Percentiles rank a stretch among this genome's conserved stretches.
phyloP scores from a whole-genome alignment of 306 rosid species.

The Luffa aegyptiaca region DNA sequence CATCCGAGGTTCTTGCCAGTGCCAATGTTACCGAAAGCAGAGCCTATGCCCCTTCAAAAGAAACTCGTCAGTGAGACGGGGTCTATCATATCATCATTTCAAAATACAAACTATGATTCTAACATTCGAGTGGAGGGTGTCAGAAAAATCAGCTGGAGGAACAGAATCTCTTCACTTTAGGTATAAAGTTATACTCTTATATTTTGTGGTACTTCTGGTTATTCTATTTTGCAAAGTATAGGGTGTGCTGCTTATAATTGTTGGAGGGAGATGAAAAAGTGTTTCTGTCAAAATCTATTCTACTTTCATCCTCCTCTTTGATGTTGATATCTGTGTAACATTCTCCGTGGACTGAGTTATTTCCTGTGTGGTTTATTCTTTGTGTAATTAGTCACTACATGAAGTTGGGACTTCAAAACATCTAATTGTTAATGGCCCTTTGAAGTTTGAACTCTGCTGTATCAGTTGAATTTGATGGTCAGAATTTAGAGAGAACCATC shows the following conservation, averaged over 20 bases:
- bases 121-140: neutral
- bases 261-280: constrained; percentile 29
- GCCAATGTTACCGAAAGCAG: constrained; percentile 63
- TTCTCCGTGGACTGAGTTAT: constrained; percentile 21
- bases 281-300: constrained; percentile 16
- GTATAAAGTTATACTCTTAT: neutral
- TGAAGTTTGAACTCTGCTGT: neutral
- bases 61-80: constrained; percentile 40
- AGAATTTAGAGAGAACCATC: neutral
- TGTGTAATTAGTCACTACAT: constrained; percentile 25
- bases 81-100: neutral
- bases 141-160: neutral
- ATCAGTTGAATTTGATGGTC: neutral
- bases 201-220: neutral
- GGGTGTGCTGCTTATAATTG: constrained; percentile 26
- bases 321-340: constrained; percentile 11
- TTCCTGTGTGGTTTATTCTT: constrained; percentile 35
- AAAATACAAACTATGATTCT: neutral
- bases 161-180: neutral
- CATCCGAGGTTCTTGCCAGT: constrained; percentile 47
- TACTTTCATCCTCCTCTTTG: constrained; percentile 1
- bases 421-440: neutral
- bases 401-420: neutral
- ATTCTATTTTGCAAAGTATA: neutral
- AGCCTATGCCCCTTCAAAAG: constrained; percentile 43